Base-by-base conservation (phyloP, 768 basidiomycete species). In the Heimioporus sp. region DNA sequence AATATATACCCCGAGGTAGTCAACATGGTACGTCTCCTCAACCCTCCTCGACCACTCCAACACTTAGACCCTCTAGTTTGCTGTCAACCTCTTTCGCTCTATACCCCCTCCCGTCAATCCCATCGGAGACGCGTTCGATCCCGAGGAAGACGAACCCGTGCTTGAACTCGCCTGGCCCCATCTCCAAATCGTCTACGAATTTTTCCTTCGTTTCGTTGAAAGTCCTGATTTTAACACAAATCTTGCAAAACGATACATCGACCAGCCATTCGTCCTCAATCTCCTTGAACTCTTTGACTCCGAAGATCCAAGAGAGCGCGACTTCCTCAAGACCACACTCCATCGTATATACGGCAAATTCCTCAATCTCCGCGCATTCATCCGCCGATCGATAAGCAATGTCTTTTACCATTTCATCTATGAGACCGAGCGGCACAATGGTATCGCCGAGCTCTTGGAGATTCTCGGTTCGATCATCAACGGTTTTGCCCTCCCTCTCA, bases 281-380 rank as follows among this genome's bases (percentile, higher is more conserved):
- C 85, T 99, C 49, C 86, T 99, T 47, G 97, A 99, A 61, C 83
- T 99, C 39, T 99, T 99, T 68, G 97, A 99, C 72, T 94, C 91
- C 38, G 97, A 99, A 73, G 97, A 99, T 66, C 97, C 97, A 28
- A 83, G 97, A 55, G 97, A 99, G 73, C 92, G 97, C 60, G 97
- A 99, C 69, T 99, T 99, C 71, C 83, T 99, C 64, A 99, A 99
- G 77, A 99, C 97, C 7, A 99, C 97, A 7, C 79, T 99, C 21
- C 97, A 99, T 70, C 87, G 97, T 53, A 98, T 99, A 71, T 99
- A 99, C 66, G 97, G 97, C 69, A 98, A 98, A 78, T 98, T 99
- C 79, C 85, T 98, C 64, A 97, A 95, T 68, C 83, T 98, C 40
- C 93, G 97, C 54, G 96, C 97, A 38, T 98, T 98, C 73, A 98